Base-by-base conservation (phyloP, 768 basidiomycete species). In the Pleurotus platypus region DNA sequence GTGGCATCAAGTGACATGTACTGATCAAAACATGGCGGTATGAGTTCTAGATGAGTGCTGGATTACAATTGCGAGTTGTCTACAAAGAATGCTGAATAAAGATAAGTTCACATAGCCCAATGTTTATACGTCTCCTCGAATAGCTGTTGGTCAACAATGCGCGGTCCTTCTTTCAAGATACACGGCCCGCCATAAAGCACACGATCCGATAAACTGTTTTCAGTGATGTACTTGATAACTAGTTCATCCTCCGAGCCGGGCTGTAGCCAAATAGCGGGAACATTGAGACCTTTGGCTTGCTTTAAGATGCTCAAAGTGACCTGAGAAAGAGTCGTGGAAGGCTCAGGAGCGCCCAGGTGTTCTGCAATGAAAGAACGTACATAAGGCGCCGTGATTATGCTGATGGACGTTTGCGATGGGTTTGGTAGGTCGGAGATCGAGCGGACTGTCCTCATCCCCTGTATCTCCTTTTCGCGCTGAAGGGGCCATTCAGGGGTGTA, bases 81-180 rank as follows among this genome's bases (percentile, higher is more conserved):
- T 46, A 46, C 39, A 5, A 16, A 26, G 39, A 4, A 8, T 20
- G 18, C 16, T 49, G 18, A 27, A 42, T 38, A 46, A n/a, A 18
- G 26, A 16, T 18, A 50, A 15, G 38, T 9, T 26, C 38, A 47
- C 39, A 48, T 35, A 12, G 51, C 51, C 51, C 51, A 54, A 30
- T 54, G 39, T 38, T 38, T 54, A 39, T 40, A 54, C 5, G 49
- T 63, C 49, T 64, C 64, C 42, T 63, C 62, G 35, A 64, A 64
- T 58, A 59, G 60, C 46, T 55, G 38, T 30, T 59, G 46, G 20
- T 61, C 55, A 20, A 64, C 60, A 35, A 64, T 46, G 35, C 49
- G 43, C 9, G 62, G 58, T 16, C 63, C 63, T 24, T 64, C 62
- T 40, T 47, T 51, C 15, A 64, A 40, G 3, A 64, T 64, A 46